Evolutionary conservation across 75 land plant species (phyloP).

Genomic region (Chamaecyparis obtusa): DNA sequence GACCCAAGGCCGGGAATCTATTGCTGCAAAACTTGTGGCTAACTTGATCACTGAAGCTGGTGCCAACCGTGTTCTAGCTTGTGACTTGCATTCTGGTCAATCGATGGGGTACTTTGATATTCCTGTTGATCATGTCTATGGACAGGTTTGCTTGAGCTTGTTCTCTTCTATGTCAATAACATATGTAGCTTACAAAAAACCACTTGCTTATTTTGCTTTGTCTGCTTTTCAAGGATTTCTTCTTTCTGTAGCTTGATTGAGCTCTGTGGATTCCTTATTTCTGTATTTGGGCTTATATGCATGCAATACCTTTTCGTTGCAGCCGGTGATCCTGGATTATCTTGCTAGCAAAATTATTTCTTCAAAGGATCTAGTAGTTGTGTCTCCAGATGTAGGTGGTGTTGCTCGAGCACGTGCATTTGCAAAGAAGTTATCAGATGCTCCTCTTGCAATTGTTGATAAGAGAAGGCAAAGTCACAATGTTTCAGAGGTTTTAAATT

Average conservation of each 20-base stretch:
- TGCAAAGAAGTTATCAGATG: constrained; percentile 93
- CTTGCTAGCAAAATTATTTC: constrained; percentile 83
- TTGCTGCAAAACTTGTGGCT: constrained; percentile 87
- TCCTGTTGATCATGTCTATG: constrained; percentile 88
- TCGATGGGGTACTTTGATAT: constrained; percentile 96
- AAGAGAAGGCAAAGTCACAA: constrained; percentile 89
- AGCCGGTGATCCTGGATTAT: constrained; percentile 91
- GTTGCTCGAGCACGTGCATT: constrained; percentile 90
- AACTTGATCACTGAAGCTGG: constrained; percentile 86
- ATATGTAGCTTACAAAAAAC: background rate
- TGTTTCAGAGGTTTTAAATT: constrained; percentile 65
- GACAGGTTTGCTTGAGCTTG: constrained; percentile 45
- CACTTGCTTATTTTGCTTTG: background rate
- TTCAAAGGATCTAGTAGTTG: constrained; percentile 82
- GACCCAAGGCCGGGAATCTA: constrained; percentile 92
- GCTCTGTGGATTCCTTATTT: background rate
- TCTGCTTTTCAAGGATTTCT: background rate
- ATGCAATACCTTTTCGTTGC: constrained; percentile 3
- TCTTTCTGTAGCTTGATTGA: background rate
- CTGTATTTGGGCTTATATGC: constrained; percentile 8
- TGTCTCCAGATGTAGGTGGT: constrained; percentile 95
- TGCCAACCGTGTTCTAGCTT: constrained; percentile 84
- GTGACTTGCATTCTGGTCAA: constrained; percentile 93
- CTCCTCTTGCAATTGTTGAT: constrained; percentile 92
- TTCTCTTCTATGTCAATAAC: background rate